Evolutionary conservation across 2,329 filamentous ascomycete species (phyloP), one percentile per base, ranked within the genome.

Genomic region (Colletotrichum sp.): DNA sequence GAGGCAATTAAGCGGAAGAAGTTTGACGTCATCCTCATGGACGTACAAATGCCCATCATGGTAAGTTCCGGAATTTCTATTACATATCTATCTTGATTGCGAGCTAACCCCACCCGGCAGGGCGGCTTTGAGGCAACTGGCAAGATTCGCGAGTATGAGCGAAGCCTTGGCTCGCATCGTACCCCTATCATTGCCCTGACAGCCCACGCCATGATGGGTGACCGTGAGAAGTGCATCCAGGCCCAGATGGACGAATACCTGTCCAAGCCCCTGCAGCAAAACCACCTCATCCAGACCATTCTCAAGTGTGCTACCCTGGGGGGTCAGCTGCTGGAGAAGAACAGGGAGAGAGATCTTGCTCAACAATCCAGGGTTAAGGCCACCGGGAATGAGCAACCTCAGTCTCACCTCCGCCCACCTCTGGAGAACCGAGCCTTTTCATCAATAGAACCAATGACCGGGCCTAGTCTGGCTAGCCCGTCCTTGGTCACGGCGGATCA

Each of bases 41-140:
- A 99, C 83, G 97, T 99, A 22, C 97, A 99, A 84, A 99, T 99
- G 97, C 97, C 97, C n/a, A 95, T 99, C 81, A 99, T 99, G 96
- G 93, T 95, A 87, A 88, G 92, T 78, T 44, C 57, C 73, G 70
- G 44, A n/a, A 61, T 73, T 76, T 76, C 71, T 69, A 61, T 73
- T 59, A 32, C 52, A 61, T 69, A 44, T 68, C 55, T 22, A 74
- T 49, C 74, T 22, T 39, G n/a, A 76, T 44, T 69, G 70, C 44
- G 44, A 69, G 75, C 75, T 77, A 75, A 77, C 30, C 52, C 71
- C 72, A 75, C 71, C 75, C 75, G 27, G 70, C 49, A 95, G 93
- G 97, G 97, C 83, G 97, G 97, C 61, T 99, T 99, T 83, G 97
- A 99, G 86, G 96, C 97, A 16, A 99, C 97, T 6, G 95, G 93